Conservation (phyloP, 208 protist species). For the Balamuthia mandrillaris region DNA sequence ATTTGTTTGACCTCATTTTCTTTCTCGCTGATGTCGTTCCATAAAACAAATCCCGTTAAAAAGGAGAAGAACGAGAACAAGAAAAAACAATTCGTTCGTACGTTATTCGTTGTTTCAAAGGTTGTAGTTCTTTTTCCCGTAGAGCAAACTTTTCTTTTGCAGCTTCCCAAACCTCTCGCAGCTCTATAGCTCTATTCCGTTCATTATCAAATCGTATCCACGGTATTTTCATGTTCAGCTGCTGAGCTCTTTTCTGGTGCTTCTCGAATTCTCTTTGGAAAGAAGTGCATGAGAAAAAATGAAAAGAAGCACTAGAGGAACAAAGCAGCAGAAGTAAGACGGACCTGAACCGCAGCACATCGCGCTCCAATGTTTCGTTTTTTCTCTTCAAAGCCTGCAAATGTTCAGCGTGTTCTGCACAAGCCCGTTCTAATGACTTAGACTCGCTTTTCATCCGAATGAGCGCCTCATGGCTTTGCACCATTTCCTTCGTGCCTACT, state of each 20-base stretch:
- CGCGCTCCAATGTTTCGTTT: conserved; percentile 46
- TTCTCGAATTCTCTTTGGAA: not conserved
- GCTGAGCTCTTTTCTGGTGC: not conserved
- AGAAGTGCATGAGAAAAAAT: not conserved
- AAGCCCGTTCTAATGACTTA: not conserved
- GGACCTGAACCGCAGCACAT: conserved; percentile 38
- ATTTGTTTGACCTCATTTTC: conserved; percentile 4
- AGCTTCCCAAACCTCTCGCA: too few relatives aligned
- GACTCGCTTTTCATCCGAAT: not conserved
- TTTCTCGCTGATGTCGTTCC: conserved; percentile 29
- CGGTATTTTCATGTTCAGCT: not conserved
- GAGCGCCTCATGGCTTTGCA: not conserved
- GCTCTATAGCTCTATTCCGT: too few relatives aligned
- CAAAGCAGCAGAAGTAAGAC: not conserved
- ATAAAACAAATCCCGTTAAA: too few relatives aligned
- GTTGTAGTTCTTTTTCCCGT: too few relatives aligned
- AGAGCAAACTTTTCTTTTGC: too few relatives aligned
- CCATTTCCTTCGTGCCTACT: conserved; percentile 42
- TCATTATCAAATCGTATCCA: conserved; percentile 13
- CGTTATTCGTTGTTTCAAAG: too few relatives aligned
- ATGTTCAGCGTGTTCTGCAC: not conserved
- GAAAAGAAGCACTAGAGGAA: not conserved
- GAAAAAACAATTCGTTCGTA: too few relatives aligned
- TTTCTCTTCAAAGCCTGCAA: conserved; percentile 45
- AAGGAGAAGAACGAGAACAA: too few relatives aligned